Conservation (phyloP, 805 yeast genomes). For the Dipodascus geniculatus region DNA sequence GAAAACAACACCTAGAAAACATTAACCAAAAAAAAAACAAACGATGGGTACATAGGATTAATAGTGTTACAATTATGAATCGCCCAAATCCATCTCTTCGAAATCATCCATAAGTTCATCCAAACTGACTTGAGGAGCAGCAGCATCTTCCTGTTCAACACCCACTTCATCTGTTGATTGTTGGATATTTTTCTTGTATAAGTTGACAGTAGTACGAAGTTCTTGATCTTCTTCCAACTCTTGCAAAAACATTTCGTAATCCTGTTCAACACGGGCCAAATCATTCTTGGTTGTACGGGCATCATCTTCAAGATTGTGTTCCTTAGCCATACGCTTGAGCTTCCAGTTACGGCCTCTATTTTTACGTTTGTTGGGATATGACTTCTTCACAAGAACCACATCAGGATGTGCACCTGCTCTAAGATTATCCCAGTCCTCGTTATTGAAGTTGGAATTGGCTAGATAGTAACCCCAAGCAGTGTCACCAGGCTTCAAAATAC, state of each 20-base stretch:
- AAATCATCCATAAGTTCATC: constrained; percentile 92
- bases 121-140: constrained; percentile 41
- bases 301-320: constrained; percentile 49
- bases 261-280: constrained; percentile 83
- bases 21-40: background rate
- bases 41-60: too few species aligned
- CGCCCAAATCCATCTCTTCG: constrained; percentile 79
- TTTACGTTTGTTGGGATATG: constrained; percentile 67
- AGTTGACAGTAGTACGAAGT: constrained; percentile 77
- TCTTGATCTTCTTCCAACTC: constrained; percentile 96
- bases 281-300: constrained; percentile 50
- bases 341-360: constrained; percentile 80
- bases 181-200: constrained; percentile 55
- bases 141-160: constrained; percentile 7
- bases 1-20: background rate
- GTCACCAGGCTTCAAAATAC: constrained; percentile 87
- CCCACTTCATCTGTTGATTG: constrained; percentile 16
- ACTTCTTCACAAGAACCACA: constrained; percentile 79
- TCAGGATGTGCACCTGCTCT: constrained; percentile 51
- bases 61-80: too few species aligned
- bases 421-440: constrained; percentile 60
- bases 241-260: constrained; percentile 90
- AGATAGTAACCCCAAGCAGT: constrained; percentile 79
- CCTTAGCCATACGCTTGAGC: constrained; percentile 93
- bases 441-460: constrained; percentile 72